Evolutionary conservation across 1,284 basidiomycete genomes (phyloP), one percentile per base, ranked within the genome.

Genomic region (Marasmius fiardii): DNA sequence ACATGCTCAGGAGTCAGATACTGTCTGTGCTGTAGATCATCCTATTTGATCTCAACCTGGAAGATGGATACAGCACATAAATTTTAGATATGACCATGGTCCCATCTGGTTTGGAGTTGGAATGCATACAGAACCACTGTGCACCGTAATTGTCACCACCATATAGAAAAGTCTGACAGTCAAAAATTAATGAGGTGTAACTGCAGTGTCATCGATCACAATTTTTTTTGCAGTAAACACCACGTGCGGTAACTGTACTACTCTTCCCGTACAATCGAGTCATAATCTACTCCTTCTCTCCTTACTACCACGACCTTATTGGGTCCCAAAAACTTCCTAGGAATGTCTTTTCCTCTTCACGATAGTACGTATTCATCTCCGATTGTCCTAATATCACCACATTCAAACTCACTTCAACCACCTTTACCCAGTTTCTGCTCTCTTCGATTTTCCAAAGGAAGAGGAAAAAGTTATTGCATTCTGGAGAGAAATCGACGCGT

Each of bases 401-500:
- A 37, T 44, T 58, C 61, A 44, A 58, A 47, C 57, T 52, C 53
- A 39, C 33, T 34, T 41, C 33, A n/a, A n/a, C n/a, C n/a, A n/a
- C n/a, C n/a, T n/a, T n/a, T n/a, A n/a, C n/a, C 20, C 54, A 92
- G 87, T 92, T 63, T 81, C 86, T 54, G 76, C 83, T 24, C 78
- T 81, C 31, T 95, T 98, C 75, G 86, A 89, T 74, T 98, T 98
- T 71, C 81, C 95, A 14, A 87, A 86, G 69, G 92, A 97, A 70
- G 96, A 98, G 73, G 88, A 93, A 69, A 94, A 94, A 66, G 93
- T 98, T 58, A 80, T 98, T 63, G 78, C 81, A 56, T 98, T 88
- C 74, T 99, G 97, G 97, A 81, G 84, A 61, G 94, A 95, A 68
- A 99, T 99, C 69, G 93, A 99, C 78, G 97, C 97, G 54, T 99